Conservation (phyloP, 768 basidiomycete genomes). For the Hygrophoropsis aurantiaca region DNA sequence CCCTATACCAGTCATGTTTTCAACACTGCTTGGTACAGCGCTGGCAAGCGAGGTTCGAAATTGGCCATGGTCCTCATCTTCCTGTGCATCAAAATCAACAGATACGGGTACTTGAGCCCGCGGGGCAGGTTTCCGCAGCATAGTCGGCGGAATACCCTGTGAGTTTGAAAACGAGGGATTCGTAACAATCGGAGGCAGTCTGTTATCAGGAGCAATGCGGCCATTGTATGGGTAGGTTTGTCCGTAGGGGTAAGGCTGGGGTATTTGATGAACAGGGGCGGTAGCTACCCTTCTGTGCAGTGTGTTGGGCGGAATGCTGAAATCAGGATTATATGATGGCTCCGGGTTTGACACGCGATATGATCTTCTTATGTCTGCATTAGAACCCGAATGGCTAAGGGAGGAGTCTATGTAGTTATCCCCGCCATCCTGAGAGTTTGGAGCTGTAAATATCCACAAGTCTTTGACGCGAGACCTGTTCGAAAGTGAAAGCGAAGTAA, state of each 20-base stretch:
- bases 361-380: conserved; percentile 35
- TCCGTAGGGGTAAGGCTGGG: conserved; percentile 12
- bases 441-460: conserved; percentile 74
- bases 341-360: conserved; percentile 33
- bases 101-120: conserved; percentile 63
- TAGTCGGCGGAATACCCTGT: conserved; percentile 30
- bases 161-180: conserved; percentile 16
- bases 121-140: conserved; percentile 63
- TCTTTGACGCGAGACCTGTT: conserved; percentile 73
- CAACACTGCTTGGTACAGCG: conserved; percentile 47
- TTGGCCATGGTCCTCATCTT: conserved; percentile 30
- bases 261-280: conserved; percentile 23
- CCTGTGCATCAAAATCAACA: conserved; percentile 41
- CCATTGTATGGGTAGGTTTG: conserved; percentile 23
- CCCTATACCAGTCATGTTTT: conserved; percentile 72
- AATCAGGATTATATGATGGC: conserved; percentile 21
- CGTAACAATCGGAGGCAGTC: conserved; percentile 15
- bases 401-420: conserved; percentile 35
- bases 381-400: conserved; percentile 34
- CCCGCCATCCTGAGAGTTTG: conserved; percentile 32
- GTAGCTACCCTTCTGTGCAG: conserved; percentile 32
- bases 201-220: conserved; percentile 35
- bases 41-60: conserved; percentile 52
- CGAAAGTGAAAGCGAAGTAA: conserved; percentile 71
- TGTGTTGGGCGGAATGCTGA: conserved; percentile 23